Base-by-base conservation (phyloP, 2,329 filamentous ascomycete species). In the Zelopaecilomyces penicillatus region DNA sequence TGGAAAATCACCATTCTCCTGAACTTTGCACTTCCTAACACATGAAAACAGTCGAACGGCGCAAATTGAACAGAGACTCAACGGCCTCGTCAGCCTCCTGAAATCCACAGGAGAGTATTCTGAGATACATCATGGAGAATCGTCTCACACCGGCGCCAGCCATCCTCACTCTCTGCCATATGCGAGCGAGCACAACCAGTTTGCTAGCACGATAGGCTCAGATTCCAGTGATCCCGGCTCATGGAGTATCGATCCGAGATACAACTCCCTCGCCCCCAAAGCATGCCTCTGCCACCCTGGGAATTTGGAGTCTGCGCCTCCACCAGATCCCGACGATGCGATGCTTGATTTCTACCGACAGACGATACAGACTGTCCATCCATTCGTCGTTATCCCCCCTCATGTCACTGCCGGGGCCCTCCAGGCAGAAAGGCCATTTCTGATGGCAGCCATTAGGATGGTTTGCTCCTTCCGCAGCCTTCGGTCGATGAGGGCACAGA, bases 361-460 rank as follows among this genome's bases (percentile, higher is more conserved):
- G 4, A 60, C 69, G 36, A 54, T 76, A 19, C 66, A 66, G 37
- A 64, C 65, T 0, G 52, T 66, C 1, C 69, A 68, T 31, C 74
- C 74, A 0, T 75, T 76, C 33, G 71, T 76, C 5, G 51, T 69
- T 6, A 51, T 76, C 2, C 66, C 68, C 0, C 50, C 57, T 1
- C 54, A 52, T 1, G 58, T 64, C 1, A 63, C 63, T 0, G 66
- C 67, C 2, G 53, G 60, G 0, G 58, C 62, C 5, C 56, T 76
- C 1, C 61, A 61, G 9, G 52, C 60, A 0, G 64, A 59, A 0
- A 60, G 65, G 7, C 74, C 74, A 0, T 73, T 76, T 29, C 57
- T 77, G 3, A 71, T 76, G 59, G 58, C 67, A 1, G 65, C 69
- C 4, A 71, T 78, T 26, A 60, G 66, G 6, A 75, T 74, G 65